Evolutionary conservation across 495 filamentous ascomycete species (phyloP).

Genomic region (Penicillium pancosmium): DNA sequence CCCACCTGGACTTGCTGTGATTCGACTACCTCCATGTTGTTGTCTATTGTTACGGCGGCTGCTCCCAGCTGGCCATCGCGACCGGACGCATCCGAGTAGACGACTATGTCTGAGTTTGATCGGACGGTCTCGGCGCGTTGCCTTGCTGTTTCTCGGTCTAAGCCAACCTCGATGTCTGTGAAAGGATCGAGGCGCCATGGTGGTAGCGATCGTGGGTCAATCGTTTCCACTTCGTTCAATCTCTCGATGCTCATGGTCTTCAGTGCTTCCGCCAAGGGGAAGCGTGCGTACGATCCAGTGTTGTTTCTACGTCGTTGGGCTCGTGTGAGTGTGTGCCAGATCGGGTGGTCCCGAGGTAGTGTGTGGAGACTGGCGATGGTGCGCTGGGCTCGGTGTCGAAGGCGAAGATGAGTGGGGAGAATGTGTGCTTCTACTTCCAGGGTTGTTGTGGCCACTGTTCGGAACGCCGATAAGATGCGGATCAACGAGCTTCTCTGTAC

Average conservation of each 20-base stretch:
- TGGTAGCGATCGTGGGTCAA: too few relatives aligned
- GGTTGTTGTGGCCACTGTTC: neutral
- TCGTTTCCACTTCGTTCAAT: too few relatives aligned
- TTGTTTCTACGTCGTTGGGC: constrained; percentile 16
- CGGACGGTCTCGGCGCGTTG: too few relatives aligned
- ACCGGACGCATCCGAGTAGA: too few relatives aligned
- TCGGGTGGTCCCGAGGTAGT: constrained; percentile 11
- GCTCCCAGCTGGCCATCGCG: too few relatives aligned
- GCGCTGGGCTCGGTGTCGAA: constrained; percentile 5
- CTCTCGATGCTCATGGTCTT: too few relatives aligned
- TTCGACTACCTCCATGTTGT: neutral
- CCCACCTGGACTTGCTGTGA: constrained; percentile 14
- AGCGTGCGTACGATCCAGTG: constrained; percentile 1
- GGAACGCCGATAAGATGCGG: neutral
- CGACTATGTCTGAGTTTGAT: too few relatives aligned
- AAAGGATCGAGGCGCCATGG: too few relatives aligned
- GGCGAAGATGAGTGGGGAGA: neutral
- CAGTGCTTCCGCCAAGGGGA: neutral
- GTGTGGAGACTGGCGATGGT: constrained; percentile 12
- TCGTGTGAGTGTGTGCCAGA: constrained; percentile 7
- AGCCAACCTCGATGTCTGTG: too few relatives aligned
- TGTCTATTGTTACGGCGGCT: too few relatives aligned
- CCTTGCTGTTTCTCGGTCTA: too few relatives aligned
- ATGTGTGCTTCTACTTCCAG: neutral
- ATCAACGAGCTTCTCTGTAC: neutral